These are phyloP conservation scores for Scutellaria baicalensis DNA, from an alignment of 257 asterid genomes.

Conservation along the genomic window DNA sequence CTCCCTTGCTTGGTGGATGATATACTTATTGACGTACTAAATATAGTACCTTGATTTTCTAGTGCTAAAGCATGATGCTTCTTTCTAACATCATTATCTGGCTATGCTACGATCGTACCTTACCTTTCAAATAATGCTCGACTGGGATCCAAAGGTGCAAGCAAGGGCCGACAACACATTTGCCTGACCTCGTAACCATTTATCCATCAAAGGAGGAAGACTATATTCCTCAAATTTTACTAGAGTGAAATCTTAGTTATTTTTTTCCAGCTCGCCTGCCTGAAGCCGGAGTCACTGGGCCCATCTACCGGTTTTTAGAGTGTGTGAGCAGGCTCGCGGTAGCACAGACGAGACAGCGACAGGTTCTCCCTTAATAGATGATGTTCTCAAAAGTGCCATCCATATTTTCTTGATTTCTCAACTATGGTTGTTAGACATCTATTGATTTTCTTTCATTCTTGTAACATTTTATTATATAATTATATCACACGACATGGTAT, in stretches of 20 bases:
- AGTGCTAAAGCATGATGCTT: background rate
- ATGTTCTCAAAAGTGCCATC: background rate
- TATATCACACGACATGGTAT: too few relatives aligned
- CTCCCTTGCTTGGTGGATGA: background rate
- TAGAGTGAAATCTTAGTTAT: conserved; percentile 3
- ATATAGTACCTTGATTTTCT: background rate
- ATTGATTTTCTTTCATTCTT: background rate
- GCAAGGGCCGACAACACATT: conserved; percentile 21
- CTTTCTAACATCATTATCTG: background rate
- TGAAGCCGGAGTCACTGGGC: too few relatives aligned
- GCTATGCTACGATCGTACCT: background rate
- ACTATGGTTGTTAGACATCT: too few relatives aligned
- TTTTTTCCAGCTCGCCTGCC: too few relatives aligned
- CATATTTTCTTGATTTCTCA: background rate
- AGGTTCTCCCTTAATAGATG: background rate
- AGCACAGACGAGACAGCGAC: too few relatives aligned
- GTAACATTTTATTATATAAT: too few relatives aligned
- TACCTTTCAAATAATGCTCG: conserved; percentile 27
- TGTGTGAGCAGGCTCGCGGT: too few relatives aligned
- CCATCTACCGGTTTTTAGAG: too few relatives aligned
- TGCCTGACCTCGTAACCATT: conserved; percentile 33
- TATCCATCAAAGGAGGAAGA: conserved; percentile 31
- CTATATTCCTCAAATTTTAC: conserved; percentile 11
- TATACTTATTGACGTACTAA: background rate
- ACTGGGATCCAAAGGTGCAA: conserved; percentile 36